These are phyloP conservation scores for Fusarium clavum DNA, from an alignment of 2,329 filamentous ascomycete genomes.

Conservation along the genomic window DNA sequence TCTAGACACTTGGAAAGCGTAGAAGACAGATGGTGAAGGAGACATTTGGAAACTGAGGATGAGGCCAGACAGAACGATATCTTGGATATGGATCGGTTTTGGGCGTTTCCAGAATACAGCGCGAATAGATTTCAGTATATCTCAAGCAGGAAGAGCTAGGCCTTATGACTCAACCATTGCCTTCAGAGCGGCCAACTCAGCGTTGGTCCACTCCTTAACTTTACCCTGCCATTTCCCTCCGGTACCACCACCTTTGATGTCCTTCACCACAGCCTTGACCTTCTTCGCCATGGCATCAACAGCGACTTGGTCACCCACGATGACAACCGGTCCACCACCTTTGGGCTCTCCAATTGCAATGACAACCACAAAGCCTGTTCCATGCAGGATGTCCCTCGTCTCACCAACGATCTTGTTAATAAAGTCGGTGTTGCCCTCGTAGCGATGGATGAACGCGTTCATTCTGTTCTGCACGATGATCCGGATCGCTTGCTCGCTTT, in stretches of 20 bases:
- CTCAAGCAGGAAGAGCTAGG: not conserved
- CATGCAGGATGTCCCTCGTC: constrained; percentile 38
- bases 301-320: constrained; percentile 40
- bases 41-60: not conserved
- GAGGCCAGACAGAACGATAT: not conserved
- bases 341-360: constrained; percentile 46
- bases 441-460: constrained; percentile 43
- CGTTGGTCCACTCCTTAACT: constrained; percentile 45
- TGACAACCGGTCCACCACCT: constrained; percentile 40
- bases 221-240: constrained; percentile 51
- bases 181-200: constrained; percentile 39
- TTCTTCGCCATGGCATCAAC: constrained; percentile 36
- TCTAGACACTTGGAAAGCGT: not conserved
- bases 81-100: not conserved
- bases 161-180: constrained; percentile 30
- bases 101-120: no score
- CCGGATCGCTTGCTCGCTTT: constrained; percentile 40
- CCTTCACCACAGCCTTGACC: constrained; percentile 33
- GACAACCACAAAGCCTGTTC: constrained; percentile 31
- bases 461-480: constrained; percentile 23
- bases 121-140: not conserved
- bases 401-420: constrained; percentile 46
- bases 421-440: constrained; percentile 46
- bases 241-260: constrained; percentile 47
- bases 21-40: not conserved